Conservation (phyloP, 116 monocot genomes). For the Papilionanthe hybrid region DNA sequence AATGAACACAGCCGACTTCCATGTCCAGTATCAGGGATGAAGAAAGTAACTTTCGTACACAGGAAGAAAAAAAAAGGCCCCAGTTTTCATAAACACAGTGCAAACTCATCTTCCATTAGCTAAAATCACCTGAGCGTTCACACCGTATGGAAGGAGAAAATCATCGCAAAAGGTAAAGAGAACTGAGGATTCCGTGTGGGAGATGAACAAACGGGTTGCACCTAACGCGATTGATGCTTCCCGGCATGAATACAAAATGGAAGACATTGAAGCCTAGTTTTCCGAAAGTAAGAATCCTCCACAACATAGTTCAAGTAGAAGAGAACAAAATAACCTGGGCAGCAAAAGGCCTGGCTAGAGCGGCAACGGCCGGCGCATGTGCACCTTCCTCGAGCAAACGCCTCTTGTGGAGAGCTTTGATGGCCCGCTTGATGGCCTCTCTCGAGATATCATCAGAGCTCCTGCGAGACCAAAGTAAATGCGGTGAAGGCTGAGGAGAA, state of each 20-base stretch:
- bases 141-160: too few species aligned
- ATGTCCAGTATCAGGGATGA: not conserved
- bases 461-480: constrained; percentile 5
- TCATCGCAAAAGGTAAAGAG: not conserved
- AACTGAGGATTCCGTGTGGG: not conserved
- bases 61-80: not conserved
- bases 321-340: constrained; percentile 40
- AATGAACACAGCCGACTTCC: not conserved
- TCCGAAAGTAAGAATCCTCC: not conserved
- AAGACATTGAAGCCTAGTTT: not conserved
- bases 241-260: not conserved
- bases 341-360: constrained; percentile 59
- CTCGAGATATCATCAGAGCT: constrained; percentile 38
- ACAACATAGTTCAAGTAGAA: not conserved
- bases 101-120: not conserved
- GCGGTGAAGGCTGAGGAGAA: not conserved
- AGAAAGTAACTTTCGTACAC: not conserved
- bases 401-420: constrained; percentile 63
- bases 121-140: not conserved
- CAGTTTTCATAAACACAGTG: not conserved
- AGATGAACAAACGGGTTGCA: not conserved
- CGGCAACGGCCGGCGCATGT: constrained; percentile 62
- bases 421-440: constrained; percentile 57
- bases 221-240: not conserved
- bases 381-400: constrained; percentile 86